Evolutionary conservation across 2,329 filamentous ascomycete species (phyloP), one percentile per base, ranked within the genome.

Genomic region (Kalmusia sp.): DNA sequence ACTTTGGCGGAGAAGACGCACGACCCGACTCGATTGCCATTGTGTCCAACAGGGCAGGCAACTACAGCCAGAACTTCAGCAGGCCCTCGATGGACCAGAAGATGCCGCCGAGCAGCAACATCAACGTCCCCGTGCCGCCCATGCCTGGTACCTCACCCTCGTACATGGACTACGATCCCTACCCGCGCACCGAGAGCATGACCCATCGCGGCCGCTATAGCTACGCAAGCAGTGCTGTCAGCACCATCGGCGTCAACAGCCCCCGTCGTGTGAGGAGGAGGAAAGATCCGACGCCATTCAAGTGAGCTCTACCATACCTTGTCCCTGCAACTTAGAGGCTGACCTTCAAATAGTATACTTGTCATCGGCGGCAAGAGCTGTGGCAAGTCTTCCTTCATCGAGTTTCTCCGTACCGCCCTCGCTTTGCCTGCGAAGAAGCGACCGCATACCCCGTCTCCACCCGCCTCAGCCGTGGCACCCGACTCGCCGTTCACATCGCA

Each of bases 231-330:
- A 96, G 90, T 76, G 89, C 91, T 49, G 85, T 93, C 62, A 96
- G 91, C 80, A 90, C 91, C 55, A 37, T 37, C 33, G 44, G 44
- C 31, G 87, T 96, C 79, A 96, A 96, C 80, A 96, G 90, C 75
- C 93, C 95, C 59, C 87, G 95, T 62, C 87, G 93, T 71, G 88
- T 98, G 62, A 88, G 95, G 67, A 89, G 93, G 80, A 88, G 95
- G 79, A 98, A 96, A 82, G 95, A 99, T 71, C 95, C 95, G 7
- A 97, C 93, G 9, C 92, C 95, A 1, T 96, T 98, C 85, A 99
- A 99, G 93, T 98, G 81, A 84, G 92, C 84, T 22, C 40, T 21
- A 8, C 33, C 28, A 12, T 9, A n/a, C 25, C 19, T 44, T 28
- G 34, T 38, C 52, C 15, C 15, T 38, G 30, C 21, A 8, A 25